Evolutionary conservation across 805 yeast genomes (phyloP).

Genomic region (Saccharomycopsis javanensis): DNA sequence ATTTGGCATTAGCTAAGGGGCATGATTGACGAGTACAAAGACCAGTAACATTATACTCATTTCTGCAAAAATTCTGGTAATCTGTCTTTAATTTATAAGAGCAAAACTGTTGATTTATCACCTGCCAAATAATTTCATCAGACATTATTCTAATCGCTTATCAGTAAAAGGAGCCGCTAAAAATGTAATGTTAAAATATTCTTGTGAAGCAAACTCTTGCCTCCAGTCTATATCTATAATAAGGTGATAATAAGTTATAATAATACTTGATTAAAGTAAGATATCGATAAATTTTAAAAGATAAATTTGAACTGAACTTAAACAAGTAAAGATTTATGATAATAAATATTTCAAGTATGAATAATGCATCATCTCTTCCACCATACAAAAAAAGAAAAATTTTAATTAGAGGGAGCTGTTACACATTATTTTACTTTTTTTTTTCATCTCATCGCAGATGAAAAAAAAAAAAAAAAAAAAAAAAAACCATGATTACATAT

Average conservation of each 20-base stretch:
- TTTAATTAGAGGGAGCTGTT: not conserved
- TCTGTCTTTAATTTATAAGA: conserved; percentile 85
- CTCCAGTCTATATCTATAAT: not conserved
- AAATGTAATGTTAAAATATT: too few relatives aligned
- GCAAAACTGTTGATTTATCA: conserved; percentile 90
- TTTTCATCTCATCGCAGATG: not conserved
- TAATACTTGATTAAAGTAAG: too few relatives aligned
- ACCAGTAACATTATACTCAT: conserved; percentile 93
- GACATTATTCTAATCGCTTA: too few relatives aligned
- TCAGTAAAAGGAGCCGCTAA: too few relatives aligned
- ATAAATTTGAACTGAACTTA: too few relatives aligned
- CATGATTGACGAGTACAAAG: conserved; percentile 89
- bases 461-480: not conserved
- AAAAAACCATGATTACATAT: too few relatives aligned
- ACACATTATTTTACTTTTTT: not conserved
- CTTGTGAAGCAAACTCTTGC: too few relatives aligned
- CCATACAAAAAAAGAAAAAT: not conserved
- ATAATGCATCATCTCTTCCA: not conserved
- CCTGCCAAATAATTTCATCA: conserved; percentile 93
- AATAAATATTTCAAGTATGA: too few relatives aligned
- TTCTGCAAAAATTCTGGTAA: conserved; percentile 87
- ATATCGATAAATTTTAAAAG: too few relatives aligned
- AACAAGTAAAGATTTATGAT: too few relatives aligned
- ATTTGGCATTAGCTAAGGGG: conserved; percentile 89
- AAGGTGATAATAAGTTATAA: too few relatives aligned